phyloP scores from a whole-genome alignment of 176 grass and related monocot genomes.

The Musa itinerans region DNA sequence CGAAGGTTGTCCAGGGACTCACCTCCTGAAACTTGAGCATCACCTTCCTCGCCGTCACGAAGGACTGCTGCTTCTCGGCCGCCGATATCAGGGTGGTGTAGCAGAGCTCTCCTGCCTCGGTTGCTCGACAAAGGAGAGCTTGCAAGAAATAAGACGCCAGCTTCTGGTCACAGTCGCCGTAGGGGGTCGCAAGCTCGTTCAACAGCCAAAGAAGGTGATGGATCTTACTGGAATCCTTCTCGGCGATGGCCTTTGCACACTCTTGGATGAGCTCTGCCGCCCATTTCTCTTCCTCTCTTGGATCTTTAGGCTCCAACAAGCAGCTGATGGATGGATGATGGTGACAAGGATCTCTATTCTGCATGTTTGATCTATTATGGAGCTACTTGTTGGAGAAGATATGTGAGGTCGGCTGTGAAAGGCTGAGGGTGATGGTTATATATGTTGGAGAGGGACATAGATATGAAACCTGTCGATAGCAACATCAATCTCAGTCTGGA shows the following conservation, averaged over 20 bases:
- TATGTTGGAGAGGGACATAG: too few relatives aligned
- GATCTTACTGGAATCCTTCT: slow-evolving; percentile 36
- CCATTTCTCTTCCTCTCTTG: slow-evolving; percentile 35
- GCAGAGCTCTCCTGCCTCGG: slow-evolving; percentile 67
- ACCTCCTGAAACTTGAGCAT: slow-evolving; percentile 81
- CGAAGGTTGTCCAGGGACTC: slow-evolving; percentile 89
- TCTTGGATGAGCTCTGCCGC: slow-evolving; percentile 66
- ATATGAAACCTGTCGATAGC: too few relatives aligned
- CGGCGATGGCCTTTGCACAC: slow-evolving; percentile 63
- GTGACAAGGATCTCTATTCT: background rate
- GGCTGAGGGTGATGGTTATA: too few relatives aligned
- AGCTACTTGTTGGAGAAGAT: too few relatives aligned
- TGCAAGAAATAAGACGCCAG: slow-evolving; percentile 78
- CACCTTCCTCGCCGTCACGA: slow-evolving; percentile 68
- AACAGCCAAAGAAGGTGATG: slow-evolving; percentile 94
- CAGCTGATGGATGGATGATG: background rate
- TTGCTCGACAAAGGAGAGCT: slow-evolving; percentile 64
- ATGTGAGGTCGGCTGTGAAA: too few relatives aligned
- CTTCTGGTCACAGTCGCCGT: slow-evolving; percentile 94
- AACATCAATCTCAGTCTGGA: too few relatives aligned
- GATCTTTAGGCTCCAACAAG: slow-evolving; percentile 6
- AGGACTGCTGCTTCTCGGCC: slow-evolving; percentile 65
- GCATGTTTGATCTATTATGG: background rate
- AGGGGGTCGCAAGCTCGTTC: slow-evolving; percentile 91
- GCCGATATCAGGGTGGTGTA: slow-evolving; percentile 49